Evolutionary conservation across 345 rosid species (phyloP), one percentile per base, ranked within the genome.

Genomic region (Hypericum perforatum): DNA sequence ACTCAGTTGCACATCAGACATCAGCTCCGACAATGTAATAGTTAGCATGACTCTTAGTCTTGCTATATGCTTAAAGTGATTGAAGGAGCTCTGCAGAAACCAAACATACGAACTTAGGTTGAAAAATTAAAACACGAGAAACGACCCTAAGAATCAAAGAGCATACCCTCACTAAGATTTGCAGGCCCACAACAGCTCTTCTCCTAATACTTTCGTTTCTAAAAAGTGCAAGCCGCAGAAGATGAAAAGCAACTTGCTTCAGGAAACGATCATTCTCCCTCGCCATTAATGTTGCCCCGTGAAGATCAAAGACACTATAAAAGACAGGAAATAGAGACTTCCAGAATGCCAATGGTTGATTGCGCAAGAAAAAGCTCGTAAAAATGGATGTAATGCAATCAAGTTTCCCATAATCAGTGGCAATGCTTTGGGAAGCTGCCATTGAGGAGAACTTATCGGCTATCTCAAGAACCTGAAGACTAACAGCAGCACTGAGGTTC

Each of bases 241-340:
- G 97, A 69, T 92, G 97, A 69, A 92, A 88, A 53, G 97, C 91
- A 50, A 83, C 84, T 73, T 92, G 98, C 76, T 92, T 92, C 70
- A 92, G 70, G 81, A 92, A 92, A 43, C 98, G 95, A 66, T 92
- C 98, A 53, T 92, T 92, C 75, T 92, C 98, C 83, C 98, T 85
- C 39, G 98, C 87, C 88, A 92, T 88, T 49, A 92, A 72, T 45
- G 89, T 92, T 55, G 90, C 90, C 57, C 98, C 98, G 67, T 92
- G 98, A 63, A 88, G 90, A 73, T 85, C 90, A 69, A 85, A 80
- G 49, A 85, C 74, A 63, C 61, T 61, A 75, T 80, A 74, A 61
- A 92, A 85, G 52, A 88, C 86, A 15, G 96, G 95, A 63, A 85
- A 74, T 61, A 92, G 70, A 59, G 88, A 80, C 65, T 82, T 84